These are phyloP conservation scores for Fusarium solani-melongenae DNA, from an alignment of 2,329 filamentous ascomycete species.

Conservation along the genomic window DNA sequence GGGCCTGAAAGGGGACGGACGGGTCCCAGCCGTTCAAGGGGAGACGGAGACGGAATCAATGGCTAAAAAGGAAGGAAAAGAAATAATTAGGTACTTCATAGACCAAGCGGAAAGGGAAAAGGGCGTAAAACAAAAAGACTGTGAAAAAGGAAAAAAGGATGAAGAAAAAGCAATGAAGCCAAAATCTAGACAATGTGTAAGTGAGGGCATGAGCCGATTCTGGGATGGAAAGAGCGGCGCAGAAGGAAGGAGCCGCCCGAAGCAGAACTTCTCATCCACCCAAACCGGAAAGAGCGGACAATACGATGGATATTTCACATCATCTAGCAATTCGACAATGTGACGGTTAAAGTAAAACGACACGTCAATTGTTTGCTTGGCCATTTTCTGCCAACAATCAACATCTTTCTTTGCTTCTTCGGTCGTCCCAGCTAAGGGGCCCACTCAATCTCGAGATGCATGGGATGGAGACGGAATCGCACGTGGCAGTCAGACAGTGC, in stretches of 20 bases:
- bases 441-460: conserved; percentile 21
- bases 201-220: conserved; percentile 3
- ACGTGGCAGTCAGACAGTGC: conserved; percentile 35
- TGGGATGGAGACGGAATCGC: conserved; percentile 29
- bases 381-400: background rate
- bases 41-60: conserved; percentile 4
- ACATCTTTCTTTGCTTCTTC: conserved; percentile 17
- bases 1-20: conserved; percentile 9
- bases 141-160: background rate
- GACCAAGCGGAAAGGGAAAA: background rate
- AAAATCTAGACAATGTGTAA: conserved; percentile 9
- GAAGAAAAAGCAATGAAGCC: background rate
- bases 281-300: background rate
- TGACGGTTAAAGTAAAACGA: background rate
- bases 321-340: background rate
- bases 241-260: conserved; percentile 1
- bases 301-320: background rate
- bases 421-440: background rate
- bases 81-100: background rate
- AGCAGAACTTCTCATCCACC: background rate
- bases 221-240: background rate
- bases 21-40: conserved; percentile 18
- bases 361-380: conserved; percentile 1
- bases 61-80: conserved; percentile 21
- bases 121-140: background rate